A percentile compares a stretch with the other conserved stretches of the same genome.
Conservation (phyloP, 2,329 filamentous ascomycete genomes). For the Chaetomium sp. region DNA sequence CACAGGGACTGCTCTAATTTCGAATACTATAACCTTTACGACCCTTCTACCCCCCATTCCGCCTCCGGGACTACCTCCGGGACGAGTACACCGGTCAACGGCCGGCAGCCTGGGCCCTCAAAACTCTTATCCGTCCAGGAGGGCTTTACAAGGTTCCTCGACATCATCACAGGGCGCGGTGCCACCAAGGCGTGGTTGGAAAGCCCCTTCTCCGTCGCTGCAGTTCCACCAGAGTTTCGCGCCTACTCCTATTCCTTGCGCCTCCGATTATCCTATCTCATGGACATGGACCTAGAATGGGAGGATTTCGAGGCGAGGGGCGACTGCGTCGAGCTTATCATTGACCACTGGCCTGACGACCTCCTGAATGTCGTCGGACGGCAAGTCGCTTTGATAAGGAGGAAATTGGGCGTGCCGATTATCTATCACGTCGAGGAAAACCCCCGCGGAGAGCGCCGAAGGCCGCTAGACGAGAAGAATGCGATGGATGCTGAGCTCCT, state of each 20-base stretch:
- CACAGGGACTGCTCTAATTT: constrained; percentile 68
- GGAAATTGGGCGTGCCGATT: constrained; percentile 58
- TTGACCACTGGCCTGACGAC: constrained; percentile 58
- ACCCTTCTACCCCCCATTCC: constrained; percentile 41
- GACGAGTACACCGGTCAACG: constrained; percentile 31
- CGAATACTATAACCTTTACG: constrained; percentile 71
- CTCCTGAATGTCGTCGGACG: constrained; percentile 54
- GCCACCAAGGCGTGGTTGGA: constrained; percentile 56
- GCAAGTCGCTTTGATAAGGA: constrained; percentile 59
- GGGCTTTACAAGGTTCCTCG: constrained; percentile 62
- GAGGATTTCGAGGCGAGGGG: constrained; percentile 58
- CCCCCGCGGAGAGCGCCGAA: constrained; percentile 47
- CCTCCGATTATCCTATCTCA: constrained; percentile 61
- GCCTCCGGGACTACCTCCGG: constrained; percentile 30
- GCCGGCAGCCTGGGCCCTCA: constrained; percentile 54
- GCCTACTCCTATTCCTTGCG: constrained; percentile 63
- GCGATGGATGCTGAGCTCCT: constrained; percentile 58
- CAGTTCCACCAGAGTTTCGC: constrained; percentile 60
- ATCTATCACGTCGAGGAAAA: constrained; percentile 59
- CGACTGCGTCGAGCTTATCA: constrained; percentile 62
- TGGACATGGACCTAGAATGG: constrained; percentile 54
- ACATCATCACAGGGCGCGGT: constrained; percentile 57
- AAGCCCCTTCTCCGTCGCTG: constrained; percentile 62
- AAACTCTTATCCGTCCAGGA: constrained; percentile 61
- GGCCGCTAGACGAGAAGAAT: constrained; percentile 44